Conservation (phyloP, 306 rosid species). For the Prunus dulcis region DNA sequence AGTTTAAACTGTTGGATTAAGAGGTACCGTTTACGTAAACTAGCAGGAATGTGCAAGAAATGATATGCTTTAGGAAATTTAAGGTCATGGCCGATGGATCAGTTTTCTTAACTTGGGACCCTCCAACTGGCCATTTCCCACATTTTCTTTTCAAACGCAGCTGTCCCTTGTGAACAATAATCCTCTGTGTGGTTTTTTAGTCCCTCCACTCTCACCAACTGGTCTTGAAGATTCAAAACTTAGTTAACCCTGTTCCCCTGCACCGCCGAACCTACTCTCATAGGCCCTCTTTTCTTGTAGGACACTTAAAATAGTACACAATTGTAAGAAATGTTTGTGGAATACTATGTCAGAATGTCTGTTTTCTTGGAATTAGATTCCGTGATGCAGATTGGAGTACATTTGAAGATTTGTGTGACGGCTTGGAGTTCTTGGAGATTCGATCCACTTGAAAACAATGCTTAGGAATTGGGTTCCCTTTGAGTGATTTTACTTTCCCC, state of each 20-base stretch:
- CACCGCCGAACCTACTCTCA: conserved; percentile 24
- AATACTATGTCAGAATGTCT: conserved; percentile 29
- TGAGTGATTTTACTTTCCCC: conserved; percentile 12
- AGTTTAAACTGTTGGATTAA: background rate
- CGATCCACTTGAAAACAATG: conserved; percentile 22
- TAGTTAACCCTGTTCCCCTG: conserved; percentile 26
- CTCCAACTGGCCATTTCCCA: background rate
- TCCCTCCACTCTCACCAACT: conserved; percentile 29
- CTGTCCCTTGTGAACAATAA: conserved; percentile 1
- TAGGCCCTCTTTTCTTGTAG: conserved; percentile 4
- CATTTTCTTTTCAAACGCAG: conserved; percentile 17
- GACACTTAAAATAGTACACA: conserved; percentile 14
- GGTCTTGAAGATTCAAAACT: conserved; percentile 27
- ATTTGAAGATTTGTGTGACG: conserved; percentile 20
- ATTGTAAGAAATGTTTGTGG: background rate
- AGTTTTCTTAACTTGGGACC: conserved; percentile 33
- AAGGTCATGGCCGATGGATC: conserved; percentile 10
- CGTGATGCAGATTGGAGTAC: conserved; percentile 16
- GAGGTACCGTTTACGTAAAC: conserved; percentile 31
- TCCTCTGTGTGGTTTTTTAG: background rate
- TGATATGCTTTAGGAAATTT: conserved; percentile 16
- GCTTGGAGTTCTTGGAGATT: conserved; percentile 24
- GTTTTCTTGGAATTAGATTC: conserved; percentile 17
- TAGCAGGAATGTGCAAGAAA: conserved; percentile 24
- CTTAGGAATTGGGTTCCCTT: conserved; percentile 41